Evolutionary conservation across 768 basidiomycete species (phyloP), one percentile per base, ranked within the genome.

Genomic region (Pleurotus tuber-regium): DNA sequence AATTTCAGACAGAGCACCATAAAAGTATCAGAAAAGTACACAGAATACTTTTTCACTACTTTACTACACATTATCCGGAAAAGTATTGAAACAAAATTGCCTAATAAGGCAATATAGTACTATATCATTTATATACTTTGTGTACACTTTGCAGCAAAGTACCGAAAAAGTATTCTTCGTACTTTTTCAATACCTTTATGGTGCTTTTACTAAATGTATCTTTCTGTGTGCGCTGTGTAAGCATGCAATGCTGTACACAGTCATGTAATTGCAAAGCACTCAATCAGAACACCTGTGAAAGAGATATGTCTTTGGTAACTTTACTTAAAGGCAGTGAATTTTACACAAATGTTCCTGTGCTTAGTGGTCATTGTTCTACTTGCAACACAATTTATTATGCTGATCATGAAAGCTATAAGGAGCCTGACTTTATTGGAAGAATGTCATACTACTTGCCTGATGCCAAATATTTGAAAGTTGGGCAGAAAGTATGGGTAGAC

Each of bases 311-410:
- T 18, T 7, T 8, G 26, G 42, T 7, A 14, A 26, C 24, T 12
- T 28, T 43, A 12, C 43, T 43, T 14, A 43, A 18, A 28, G 43
- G n/a, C n/a, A n/a, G n/a, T n/a, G n/a, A n/a, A n/a, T 19, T n/a
- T 19, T 36, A n/a, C n/a, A 26, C 16, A 26, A 46, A 57, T 53
- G 44, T 54, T 30, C 43, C 51, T 33, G 58, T 59, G 18, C 43
- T 57, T 10, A 47, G 53, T 30, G 60, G 51, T 40, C 46, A 56
- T 54, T 58, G 56, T 50, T 16, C 28, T 39, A 21, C 16, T 24
- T 61, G 60, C 38, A 26, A 53, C 14, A 52, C 53, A 12, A 33
- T 55, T 24, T 60, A 56, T 39, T 53, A 49, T 51, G 54, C 59
- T 39, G 59, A 62, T 51, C 59, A 60, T 58, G 57, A 62, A 38